Evolutionary conservation across 306 rosid genomes (phyloP).

Genomic region (Prunus padus): DNA sequence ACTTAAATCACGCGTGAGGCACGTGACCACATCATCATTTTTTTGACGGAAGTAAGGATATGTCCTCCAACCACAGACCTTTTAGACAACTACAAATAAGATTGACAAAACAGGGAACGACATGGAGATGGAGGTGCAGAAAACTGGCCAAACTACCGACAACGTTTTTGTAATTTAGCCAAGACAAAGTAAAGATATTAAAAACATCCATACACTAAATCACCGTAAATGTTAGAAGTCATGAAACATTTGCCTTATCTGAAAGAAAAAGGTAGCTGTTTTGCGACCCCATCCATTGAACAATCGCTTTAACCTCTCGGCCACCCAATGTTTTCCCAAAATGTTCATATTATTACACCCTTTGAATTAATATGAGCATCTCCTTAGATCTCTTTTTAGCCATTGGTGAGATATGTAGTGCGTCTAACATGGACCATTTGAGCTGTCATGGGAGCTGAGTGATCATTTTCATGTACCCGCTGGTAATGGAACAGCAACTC

Average conservation of each 20-base stretch:
- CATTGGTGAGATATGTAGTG: neutral
- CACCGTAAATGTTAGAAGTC: too few relatives aligned
- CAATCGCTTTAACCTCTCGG: neutral
- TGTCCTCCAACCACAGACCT: neutral
- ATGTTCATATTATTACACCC: neutral
- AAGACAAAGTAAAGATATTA: too few relatives aligned
- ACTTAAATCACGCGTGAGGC: neutral
- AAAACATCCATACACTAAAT: too few relatives aligned
- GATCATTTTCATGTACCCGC: slow-evolving; percentile 30
- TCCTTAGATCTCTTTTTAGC: neutral
- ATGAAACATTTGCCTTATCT: too few relatives aligned
- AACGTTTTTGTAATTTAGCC: too few relatives aligned
- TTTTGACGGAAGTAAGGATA: neutral
- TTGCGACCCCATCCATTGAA: neutral
- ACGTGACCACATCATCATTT: neutral
- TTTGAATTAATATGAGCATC: neutral
- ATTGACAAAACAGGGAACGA: too few relatives aligned
- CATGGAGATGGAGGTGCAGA: too few relatives aligned
- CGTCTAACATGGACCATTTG: slow-evolving; percentile 10
- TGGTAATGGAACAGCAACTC: slow-evolving; percentile 19
- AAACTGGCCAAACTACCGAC: too few relatives aligned
- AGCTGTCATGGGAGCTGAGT: slow-evolving; percentile 22
- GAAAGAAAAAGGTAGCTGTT: too few relatives aligned
- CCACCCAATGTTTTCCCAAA: neutral
- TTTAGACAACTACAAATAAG: neutral